phyloP scores from a whole-genome alignment of 2,329 filamentous ascomycete species.

The Botrytis fragariae region DNA sequence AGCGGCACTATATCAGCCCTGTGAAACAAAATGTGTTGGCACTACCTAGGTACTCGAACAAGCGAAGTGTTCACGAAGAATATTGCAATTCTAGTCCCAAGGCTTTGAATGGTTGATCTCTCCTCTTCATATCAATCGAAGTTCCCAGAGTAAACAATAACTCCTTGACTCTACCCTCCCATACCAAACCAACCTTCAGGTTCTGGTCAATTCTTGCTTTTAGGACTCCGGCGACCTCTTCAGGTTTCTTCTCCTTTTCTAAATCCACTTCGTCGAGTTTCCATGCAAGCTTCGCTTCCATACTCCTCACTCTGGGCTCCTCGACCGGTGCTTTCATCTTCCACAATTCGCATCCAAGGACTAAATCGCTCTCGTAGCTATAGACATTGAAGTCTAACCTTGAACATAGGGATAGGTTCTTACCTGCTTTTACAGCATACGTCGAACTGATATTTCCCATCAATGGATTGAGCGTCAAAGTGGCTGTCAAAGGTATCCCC shows the following conservation, averaged over 20 bases:
- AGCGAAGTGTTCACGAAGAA: slow-evolving; percentile 60
- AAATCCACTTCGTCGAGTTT: slow-evolving; percentile 42
- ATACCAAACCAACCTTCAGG: slow-evolving; percentile 78
- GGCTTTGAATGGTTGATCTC: slow-evolving; percentile 73
- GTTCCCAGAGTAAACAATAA: slow-evolving; percentile 88
- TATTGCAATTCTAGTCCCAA: slow-evolving; percentile 80
- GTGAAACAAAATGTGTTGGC: neutral
- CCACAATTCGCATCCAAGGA: slow-evolving; percentile 92
- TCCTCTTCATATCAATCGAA: slow-evolving; percentile 73
- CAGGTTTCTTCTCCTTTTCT: slow-evolving; percentile 43
- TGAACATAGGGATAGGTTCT: slow-evolving; percentile 79
- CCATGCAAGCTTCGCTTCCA: slow-evolving; percentile 55
- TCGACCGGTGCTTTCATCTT: slow-evolving; percentile 49
- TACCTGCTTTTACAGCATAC: slow-evolving; percentile 86
- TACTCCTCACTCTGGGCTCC: slow-evolving; percentile 44
- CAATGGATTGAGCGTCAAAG: slow-evolving; percentile 86
- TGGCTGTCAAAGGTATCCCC: slow-evolving; percentile 90
- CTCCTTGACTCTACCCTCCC: slow-evolving; percentile 92
- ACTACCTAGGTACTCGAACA: neutral
- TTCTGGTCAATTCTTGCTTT: slow-evolving; percentile 90
- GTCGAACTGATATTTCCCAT: slow-evolving; percentile 91
- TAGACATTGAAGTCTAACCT: slow-evolving; percentile 97
- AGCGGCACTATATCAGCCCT: neutral
- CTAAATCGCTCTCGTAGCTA: slow-evolving; percentile 93
- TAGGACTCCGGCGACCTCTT: slow-evolving; percentile 78